Evolutionary conservation across 306 rosid species (phyloP).

Genomic region (Vigna unguiculata): DNA sequence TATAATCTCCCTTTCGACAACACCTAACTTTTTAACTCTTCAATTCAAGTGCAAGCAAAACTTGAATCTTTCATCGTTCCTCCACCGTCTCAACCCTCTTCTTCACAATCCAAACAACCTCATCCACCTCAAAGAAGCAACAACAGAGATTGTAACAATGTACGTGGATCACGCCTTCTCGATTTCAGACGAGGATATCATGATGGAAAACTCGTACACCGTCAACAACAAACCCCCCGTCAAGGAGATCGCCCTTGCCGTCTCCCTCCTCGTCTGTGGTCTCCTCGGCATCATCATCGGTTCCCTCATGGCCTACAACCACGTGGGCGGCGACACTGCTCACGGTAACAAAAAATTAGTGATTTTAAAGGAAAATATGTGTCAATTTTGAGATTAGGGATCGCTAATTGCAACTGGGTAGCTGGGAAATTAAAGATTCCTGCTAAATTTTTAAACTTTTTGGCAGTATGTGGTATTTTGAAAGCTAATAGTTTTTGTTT

Average conservation of each 20-base stretch:
- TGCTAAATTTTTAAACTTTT: conserved; percentile 29
- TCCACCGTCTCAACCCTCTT: conserved; percentile 8
- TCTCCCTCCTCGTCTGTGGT: conserved; percentile 87
- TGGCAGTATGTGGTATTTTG: conserved; percentile 6
- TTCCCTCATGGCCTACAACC: conserved; percentile 78
- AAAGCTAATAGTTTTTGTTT: background rate
- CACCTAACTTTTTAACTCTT: background rate
- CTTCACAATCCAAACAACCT: background rate
- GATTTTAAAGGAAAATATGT: background rate
- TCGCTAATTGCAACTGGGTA: conserved; percentile 29
- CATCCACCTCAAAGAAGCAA: background rate
- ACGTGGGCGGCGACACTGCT: conserved; percentile 90
- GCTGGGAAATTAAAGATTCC: conserved; percentile 3
- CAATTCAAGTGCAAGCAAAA: conserved; percentile 32
- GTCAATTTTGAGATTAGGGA: conserved; percentile 16
- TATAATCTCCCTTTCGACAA: conserved; percentile 9
- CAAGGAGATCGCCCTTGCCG: conserved; percentile 95
- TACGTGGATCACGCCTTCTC: conserved; percentile 97
- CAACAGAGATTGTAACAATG: conserved; percentile 44
- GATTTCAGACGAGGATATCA: conserved; percentile 91
- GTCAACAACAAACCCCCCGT: conserved; percentile 87
- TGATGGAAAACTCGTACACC: conserved; percentile 79
- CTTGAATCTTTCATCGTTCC: conserved; percentile 28
- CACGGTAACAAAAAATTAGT: conserved; percentile 61
- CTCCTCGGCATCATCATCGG: conserved; percentile 81